These are phyloP conservation scores for Cocos nucifera DNA, from an alignment of 176 grass and related monocot genomes.

Conservation along the genomic window DNA sequence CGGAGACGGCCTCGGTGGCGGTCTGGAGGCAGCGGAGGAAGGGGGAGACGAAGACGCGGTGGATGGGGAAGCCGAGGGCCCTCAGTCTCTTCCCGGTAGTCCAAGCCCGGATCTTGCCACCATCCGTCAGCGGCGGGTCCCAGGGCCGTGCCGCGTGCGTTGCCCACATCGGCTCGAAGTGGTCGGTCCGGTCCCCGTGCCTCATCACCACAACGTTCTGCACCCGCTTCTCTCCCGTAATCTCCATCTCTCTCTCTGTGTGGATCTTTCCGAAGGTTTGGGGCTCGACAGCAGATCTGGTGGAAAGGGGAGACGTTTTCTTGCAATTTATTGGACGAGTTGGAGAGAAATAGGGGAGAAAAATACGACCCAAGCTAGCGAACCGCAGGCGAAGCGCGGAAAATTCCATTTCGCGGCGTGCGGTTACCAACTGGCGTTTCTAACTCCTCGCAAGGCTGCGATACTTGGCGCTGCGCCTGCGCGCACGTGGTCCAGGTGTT, in stretches of 20 bases:
- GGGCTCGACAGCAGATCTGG: no score
- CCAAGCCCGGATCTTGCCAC: constrained; percentile 48
- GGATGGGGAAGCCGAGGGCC: constrained; percentile 28
- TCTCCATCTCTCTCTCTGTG: constrained; percentile 10
- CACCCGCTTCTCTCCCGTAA: background rate
- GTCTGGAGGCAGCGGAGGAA: constrained; percentile 79
- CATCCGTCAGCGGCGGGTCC: constrained; percentile 58
- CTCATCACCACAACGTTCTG: constrained; percentile 70
- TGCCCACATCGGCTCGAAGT: constrained; percentile 49
- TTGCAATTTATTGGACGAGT: no score
- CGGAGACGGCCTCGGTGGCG: constrained; percentile 37
- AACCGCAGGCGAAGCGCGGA: no score
- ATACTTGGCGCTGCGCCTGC: no score
- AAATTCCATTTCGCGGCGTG: no score
- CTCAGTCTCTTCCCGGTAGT: constrained; percentile 45
- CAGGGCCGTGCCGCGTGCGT: constrained; percentile 37
- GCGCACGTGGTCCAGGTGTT: no score
- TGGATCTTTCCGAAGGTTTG: no score
- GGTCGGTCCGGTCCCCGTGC: constrained; percentile 74
- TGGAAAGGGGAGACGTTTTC: no score
- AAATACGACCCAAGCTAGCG: no score
- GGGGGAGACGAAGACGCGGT: constrained; percentile 64
- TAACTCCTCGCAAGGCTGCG: no score
- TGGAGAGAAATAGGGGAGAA: no score
- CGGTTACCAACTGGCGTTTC: no score